These are phyloP conservation scores for Cladosporium colombiae DNA, from an alignment of 2,329 filamentous ascomycete genomes.

Conservation along the genomic window DNA sequence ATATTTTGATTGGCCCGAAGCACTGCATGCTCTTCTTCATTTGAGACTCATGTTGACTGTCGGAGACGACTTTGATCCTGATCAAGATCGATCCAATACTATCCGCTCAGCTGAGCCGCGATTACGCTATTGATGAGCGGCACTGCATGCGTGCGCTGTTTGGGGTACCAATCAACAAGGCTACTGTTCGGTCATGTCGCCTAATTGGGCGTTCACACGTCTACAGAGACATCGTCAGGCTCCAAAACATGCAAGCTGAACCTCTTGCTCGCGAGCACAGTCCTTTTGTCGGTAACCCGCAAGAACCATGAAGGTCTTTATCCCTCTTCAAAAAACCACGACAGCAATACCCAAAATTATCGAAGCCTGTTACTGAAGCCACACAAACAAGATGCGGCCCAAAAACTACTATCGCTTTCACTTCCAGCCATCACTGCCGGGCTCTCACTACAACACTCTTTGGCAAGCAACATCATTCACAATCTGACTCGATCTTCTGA, in stretches of 20 bases:
- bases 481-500: too few species aligned
- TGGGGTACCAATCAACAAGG: neutral
- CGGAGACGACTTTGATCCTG: neutral
- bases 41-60: neutral
- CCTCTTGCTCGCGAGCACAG: neutral
- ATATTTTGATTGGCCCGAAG: neutral
- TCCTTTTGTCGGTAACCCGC: too few species aligned
- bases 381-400: neutral
- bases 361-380: too few species aligned
- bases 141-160: neutral
- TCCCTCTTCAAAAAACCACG: neutral
- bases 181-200: neutral
- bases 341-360: neutral
- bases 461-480: neutral
- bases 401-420: neutral
- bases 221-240: neutral
- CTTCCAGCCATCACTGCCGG: neutral
- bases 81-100: neutral
- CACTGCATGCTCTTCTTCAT: neutral
- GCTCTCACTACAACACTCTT: neutral
- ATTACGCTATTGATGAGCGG: neutral
- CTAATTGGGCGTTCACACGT: neutral
- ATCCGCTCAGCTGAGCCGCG: neutral
- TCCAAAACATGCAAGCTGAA: neutral
- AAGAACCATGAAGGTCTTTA: too few species aligned